Evolutionary conservation across 164 flowering plant species (phyloP), one percentile per base, ranked within the genome.

Genomic region (Vitis riparia): DNA sequence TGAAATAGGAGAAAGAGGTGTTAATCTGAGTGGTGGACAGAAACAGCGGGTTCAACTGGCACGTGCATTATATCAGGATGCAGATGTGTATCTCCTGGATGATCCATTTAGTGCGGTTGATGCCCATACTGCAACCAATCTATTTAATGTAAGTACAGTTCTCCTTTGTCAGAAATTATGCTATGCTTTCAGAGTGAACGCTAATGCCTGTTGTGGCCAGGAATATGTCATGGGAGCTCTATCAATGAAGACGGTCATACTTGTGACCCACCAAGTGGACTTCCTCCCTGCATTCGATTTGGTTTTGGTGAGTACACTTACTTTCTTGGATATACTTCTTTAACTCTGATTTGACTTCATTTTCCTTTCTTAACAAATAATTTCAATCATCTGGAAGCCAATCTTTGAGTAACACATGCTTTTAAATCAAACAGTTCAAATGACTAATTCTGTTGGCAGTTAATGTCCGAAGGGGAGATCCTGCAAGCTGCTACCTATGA

Each of bases 181-280:
- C 47, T 27, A 12, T 37, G 9, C 15, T 47, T 52, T 61, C 60
- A 10, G 12, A 13, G 37, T 47, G n/a, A 66, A 74, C 7, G 23
- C 63, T 73, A 56, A 73, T 52, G 44, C 70, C 50, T 51, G 3
- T 47, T 59, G 29, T 37, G 44, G 55, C 81, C 75, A 93, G 98
- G 98, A 89, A 69, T 91, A 85, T 73, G 83, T 90, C 44, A 84
- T 91, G 89, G 86, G 65, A 68, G 94, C 90, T 58, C 82, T 93
- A 16, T 75, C 86, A 11, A 75, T 72, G 64, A 93, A 93, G 79
- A 88, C 90, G 1, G 93, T 93, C 70, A 67, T 90, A 49, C 90
- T 91, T 57, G 98, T 93, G 66, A 91, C 98, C n/a, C 97, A 93
- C 76, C 97, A 93, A 90, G 94, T 93, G 9, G 97, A 93, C 72